These are phyloP conservation scores for Arabidopsis hybrid DNA, from an alignment of 441 rosid genomes.

Conservation along the genomic window DNA sequence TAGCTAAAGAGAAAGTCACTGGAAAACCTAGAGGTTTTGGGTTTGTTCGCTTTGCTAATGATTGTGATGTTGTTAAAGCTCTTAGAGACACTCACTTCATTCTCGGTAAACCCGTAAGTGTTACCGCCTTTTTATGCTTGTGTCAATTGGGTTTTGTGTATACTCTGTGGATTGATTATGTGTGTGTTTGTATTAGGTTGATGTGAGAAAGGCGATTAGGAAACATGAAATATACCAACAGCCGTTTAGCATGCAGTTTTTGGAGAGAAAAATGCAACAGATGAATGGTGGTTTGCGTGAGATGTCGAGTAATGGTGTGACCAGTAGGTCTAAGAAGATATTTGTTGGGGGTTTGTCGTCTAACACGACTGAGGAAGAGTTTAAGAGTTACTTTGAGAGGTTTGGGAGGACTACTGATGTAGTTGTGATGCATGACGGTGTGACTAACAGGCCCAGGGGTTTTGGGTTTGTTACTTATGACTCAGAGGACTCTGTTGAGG, in stretches of 20 bases:
- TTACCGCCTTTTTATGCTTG: conserved; percentile 13
- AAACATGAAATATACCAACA: conserved; percentile 51
- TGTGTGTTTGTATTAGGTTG: conserved; percentile 56
- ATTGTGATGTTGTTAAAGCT: conserved; percentile 58
- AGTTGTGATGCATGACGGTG: conserved; percentile 79
- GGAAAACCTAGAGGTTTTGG: conserved; percentile 71
- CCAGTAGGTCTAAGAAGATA: conserved; percentile 61
- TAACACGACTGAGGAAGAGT: conserved; percentile 66
- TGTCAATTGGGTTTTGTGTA: conserved; percentile 9
- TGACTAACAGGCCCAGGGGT: conserved; percentile 78
- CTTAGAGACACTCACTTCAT: conserved; percentile 64
- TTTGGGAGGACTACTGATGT: conserved; percentile 79
- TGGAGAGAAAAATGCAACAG: conserved; percentile 28
- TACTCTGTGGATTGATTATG: neutral
- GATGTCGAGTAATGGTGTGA: conserved; percentile 42
- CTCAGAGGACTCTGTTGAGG: conserved; percentile 70
- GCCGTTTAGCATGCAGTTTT: conserved; percentile 20
- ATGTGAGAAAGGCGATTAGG: conserved; percentile 70
- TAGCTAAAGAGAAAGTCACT: conserved; percentile 62
- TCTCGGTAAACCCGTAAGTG: conserved; percentile 71
- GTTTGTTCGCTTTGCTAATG: conserved; percentile 70
- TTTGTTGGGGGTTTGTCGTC: conserved; percentile 89
- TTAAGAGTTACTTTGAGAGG: conserved; percentile 72
- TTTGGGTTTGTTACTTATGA: conserved; percentile 86
- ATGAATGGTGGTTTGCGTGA: conserved; percentile 37